Evolutionary conservation across 768 basidiomycete species (phyloP).

Genomic region (Tephrocybe sp.): DNA sequence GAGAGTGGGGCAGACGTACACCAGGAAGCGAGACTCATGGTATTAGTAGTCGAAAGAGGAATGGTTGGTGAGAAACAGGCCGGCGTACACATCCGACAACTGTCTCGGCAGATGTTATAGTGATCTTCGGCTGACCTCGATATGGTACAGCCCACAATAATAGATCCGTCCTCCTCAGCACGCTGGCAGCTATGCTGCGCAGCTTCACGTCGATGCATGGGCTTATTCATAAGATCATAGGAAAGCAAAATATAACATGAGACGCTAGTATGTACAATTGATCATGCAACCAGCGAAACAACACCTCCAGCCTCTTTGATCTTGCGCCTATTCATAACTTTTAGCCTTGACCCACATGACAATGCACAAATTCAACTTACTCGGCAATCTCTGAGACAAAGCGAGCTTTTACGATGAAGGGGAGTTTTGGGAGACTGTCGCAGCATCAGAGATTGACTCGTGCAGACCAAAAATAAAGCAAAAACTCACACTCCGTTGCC

Average conservation of each 20-base stretch:
- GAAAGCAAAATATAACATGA: conserved; percentile 24
- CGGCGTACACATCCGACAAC: conserved; percentile 7
- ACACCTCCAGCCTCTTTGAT: conserved; percentile 96
- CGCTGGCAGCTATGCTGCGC: no score
- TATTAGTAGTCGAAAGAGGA: conserved; percentile 1
- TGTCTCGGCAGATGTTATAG: conserved; percentile 9
- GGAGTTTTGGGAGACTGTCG: conserved; percentile 77
- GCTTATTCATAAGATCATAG: conserved; percentile 26
- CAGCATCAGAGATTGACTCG: background rate
- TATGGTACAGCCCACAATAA: background rate
- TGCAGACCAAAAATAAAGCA: background rate
- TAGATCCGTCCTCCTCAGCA: no score
- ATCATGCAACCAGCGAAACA: conserved; percentile 87
- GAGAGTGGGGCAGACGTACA: conserved; percentile 26
- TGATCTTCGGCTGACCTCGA: conserved; percentile 14
- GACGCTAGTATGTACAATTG: conserved; percentile 18
- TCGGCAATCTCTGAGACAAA: conserved; percentile 89
- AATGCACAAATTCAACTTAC: conserved; percentile 34
- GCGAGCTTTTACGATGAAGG: conserved; percentile 98
- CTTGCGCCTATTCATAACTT: conserved; percentile 45
- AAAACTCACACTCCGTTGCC: conserved; percentile 87
- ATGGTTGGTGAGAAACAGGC: background rate
- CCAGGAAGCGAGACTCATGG: conserved; percentile 31
- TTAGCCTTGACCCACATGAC: background rate
- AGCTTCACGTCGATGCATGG: conserved; percentile 17